phyloP scores from a whole-genome alignment of 2,329 filamentous ascomycete genomes.

The Sphaerostilbella broomeana region DNA sequence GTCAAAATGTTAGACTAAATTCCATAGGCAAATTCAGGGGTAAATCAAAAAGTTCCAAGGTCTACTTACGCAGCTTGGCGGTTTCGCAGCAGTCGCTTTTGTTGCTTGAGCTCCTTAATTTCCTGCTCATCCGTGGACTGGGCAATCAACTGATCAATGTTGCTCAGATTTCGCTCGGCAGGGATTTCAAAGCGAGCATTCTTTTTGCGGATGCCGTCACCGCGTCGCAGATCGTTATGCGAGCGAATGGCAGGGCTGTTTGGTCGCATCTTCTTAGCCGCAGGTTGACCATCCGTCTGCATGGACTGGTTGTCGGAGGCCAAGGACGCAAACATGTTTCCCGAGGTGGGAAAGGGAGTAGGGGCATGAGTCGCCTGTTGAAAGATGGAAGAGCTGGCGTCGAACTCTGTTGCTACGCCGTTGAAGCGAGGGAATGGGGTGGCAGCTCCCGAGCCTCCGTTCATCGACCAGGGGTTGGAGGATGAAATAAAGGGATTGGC shows the following conservation, averaged over 20 bases:
- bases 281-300: conserved; percentile 44
- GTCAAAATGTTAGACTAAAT: conserved; percentile 16
- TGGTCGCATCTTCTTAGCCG: conserved; percentile 56
- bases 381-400: conserved; percentile 47
- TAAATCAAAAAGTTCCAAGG: background rate
- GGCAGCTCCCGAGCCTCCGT: conserved; percentile 60
- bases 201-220: conserved; percentile 96
- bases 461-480: conserved; percentile 54
- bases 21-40: too few relatives aligned
- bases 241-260: conserved; percentile 64
- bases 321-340: conserved; percentile 48
- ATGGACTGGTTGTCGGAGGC: conserved; percentile 43
- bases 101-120: conserved; percentile 97
- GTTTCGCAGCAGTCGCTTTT: conserved; percentile 91
- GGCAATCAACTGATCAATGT: conserved; percentile 88
- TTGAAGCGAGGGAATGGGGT: conserved; percentile 65
- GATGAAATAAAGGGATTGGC: conserved; percentile 34
- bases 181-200: conserved; percentile 97
- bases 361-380: conserved; percentile 46
- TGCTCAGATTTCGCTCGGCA: conserved; percentile 82
- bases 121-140: conserved; percentile 84
- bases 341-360: conserved; percentile 49
- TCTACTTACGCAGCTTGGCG: conserved; percentile 83
- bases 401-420: conserved; percentile 51
- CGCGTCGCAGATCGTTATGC: conserved; percentile 69